These are phyloP conservation scores for Wickerhamomyces sp. DNA, from an alignment of 1,139 yeast genomes.

Conservation along the genomic window DNA sequence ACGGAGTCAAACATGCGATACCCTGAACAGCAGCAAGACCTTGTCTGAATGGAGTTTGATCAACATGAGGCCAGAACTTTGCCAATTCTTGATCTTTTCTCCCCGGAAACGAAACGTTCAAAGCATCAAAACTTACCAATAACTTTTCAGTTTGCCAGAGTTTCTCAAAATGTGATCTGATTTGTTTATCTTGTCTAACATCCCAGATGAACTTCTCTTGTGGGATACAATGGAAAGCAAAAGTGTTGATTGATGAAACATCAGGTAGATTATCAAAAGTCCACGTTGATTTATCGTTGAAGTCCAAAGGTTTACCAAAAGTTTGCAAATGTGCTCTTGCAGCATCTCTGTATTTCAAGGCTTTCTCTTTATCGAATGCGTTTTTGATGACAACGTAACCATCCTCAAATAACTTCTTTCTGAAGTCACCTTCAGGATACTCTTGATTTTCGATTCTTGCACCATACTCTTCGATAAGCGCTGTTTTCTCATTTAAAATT, in stretches of 20 bases:
- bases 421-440: constrained; percentile 16
- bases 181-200: constrained; percentile 19
- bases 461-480: constrained; percentile 1
- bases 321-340: constrained; percentile 16
- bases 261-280: constrained; percentile 18
- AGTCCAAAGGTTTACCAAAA: constrained; percentile 16
- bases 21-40: constrained; percentile 11
- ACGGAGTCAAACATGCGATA: constrained; percentile 5
- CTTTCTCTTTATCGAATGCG: constrained; percentile 20
- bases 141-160: constrained; percentile 24
- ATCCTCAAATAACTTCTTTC: constrained; percentile 20
- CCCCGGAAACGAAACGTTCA: constrained; percentile 21
- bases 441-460: constrained; percentile 1
- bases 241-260: constrained; percentile 13
- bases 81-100: constrained; percentile 10
- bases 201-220: constrained; percentile 26
- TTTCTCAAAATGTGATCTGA: constrained; percentile 15
- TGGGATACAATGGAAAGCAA: constrained; percentile 12
- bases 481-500: constrained; percentile 6
- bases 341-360: constrained; percentile 15
- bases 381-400: constrained; percentile 24
- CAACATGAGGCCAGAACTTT: constrained; percentile 23
- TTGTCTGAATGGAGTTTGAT: constrained; percentile 12
- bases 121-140: constrained; percentile 21
- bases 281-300: constrained; percentile 21